Percentiles rank a stretch among this genome's conserved stretches.
Conservation (phyloP, 768 basidiomycete genomes). For the Galerina sulciceps region DNA sequence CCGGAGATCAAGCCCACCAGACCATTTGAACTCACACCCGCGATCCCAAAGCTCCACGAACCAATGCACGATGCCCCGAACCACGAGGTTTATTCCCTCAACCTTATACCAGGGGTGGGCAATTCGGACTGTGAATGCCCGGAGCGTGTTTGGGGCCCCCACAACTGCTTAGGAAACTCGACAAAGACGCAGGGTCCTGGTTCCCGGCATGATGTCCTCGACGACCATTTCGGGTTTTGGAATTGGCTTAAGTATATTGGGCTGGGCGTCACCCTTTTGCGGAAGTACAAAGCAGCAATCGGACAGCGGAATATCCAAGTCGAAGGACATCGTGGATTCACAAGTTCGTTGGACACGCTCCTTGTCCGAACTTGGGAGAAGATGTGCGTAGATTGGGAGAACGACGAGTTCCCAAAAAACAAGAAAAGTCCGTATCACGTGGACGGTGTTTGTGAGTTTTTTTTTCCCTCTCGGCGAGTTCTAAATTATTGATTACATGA, state of each 20-base stretch:
- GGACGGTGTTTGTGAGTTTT: neutral
- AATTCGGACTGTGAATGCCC: conserved; percentile 4
- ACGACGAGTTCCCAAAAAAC: conserved; percentile 3
- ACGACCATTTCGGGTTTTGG: conserved; percentile 6
- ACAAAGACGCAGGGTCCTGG: conserved; percentile 6
- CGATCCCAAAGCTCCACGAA: no score
- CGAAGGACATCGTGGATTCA: neutral
- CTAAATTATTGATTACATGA: neutral
- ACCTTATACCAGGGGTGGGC: neutral
- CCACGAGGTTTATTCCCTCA: neutral
- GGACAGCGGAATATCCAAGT: neutral
- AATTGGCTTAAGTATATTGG: neutral
- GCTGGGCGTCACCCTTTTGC: neutral
- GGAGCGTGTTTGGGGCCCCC: conserved; percentile 1
- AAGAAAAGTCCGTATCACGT: conserved; percentile 5
- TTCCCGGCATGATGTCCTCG: neutral
- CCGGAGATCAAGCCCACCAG: no score
- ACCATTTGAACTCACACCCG: no score
- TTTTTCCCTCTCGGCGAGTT: neutral
- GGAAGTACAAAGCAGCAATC: neutral
- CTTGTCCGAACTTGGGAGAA: conserved; percentile 2
- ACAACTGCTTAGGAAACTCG: neutral
- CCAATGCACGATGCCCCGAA: no score
- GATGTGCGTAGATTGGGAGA: conserved; percentile 6
- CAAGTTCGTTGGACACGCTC: neutral